A percentile compares a stretch with the other conserved stretches of the same genome.
Conservation (phyloP, 176 grass and related monocot species). For the Saccharum officinarum region DNA sequence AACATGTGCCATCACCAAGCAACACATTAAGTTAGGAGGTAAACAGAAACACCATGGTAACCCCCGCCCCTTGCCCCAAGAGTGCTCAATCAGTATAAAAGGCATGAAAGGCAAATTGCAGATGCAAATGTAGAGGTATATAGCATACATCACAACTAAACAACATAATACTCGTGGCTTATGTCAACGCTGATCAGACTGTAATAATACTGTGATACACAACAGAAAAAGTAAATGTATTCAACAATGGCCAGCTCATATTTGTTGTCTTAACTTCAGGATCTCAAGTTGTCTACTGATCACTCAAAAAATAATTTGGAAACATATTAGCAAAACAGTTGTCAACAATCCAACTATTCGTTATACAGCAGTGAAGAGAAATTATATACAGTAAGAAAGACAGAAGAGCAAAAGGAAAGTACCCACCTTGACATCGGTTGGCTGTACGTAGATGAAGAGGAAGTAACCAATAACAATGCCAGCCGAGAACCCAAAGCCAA, state of each 20-base stretch:
- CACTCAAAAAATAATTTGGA: neutral
- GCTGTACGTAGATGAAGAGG: conserved; percentile 78
- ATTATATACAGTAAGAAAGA: conserved; percentile 19
- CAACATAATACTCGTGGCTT: neutral
- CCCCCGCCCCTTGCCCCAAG: neutral
- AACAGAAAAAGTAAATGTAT: neutral
- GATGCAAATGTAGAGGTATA: neutral
- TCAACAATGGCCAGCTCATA: neutral
- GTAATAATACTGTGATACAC: neutral
- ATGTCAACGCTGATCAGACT: neutral
- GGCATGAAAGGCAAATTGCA: neutral
- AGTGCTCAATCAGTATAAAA: neutral
- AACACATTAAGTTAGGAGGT: neutral
- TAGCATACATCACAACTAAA: conserved; percentile 5
- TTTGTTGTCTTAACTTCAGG: conserved; percentile 11
- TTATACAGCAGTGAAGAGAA: conserved; percentile 8
- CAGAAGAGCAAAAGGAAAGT: conserved; percentile 4
- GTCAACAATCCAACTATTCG: conserved; percentile 8
- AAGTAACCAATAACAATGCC: conserved; percentile 85
- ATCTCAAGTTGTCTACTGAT: neutral
- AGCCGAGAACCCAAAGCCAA: conserved; percentile 71
- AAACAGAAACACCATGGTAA: neutral
- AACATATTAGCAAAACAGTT: neutral
- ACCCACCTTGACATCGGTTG: conserved; percentile 78
- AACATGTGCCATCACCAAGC: neutral